Base-by-base conservation (phyloP, 805 yeast species). In the Kuraishia piskuri region DNA sequence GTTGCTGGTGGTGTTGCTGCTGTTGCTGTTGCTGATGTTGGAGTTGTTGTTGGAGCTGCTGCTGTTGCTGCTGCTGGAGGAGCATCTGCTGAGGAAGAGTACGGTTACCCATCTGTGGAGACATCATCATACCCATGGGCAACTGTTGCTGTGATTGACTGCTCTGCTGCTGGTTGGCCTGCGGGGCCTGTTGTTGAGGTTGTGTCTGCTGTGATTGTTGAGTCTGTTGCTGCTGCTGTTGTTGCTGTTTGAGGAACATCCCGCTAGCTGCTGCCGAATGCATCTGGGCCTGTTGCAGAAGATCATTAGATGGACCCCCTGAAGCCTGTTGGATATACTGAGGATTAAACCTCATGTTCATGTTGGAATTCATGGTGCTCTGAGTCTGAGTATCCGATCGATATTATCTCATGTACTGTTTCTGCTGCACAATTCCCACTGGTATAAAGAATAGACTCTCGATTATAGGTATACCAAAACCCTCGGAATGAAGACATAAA, bases 61-160 rank as follows among this genome's bases (percentile, higher is more conserved):
- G 53, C 49, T 58, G 61, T 37, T 52, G 56, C 19, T 55, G 57
- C 14, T 46, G 57, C 36, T 54, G 61, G 40, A 54, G 61, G 25
- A 55, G 62, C 54, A 58, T 64, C 53, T 60, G 67, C 45, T 57
- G 70, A 49, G 65, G 69, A 20, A 65, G 52, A 17, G 61, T 58
- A 50, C 70, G 57, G 53, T 63, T 66, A 53, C 67, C 70, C 10
- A 63, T 50, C 53, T 66, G 71, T 1, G 71, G 71, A 17, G 72
- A 68, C 63, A 68, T 60, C 67, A 67, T 59, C 64, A 64, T 59
- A 17, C 66, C 63, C 24, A 65, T 46, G 1, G 65, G 65, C 23
- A 60, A 44, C 25, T 57, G 59, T 46, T 52, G 54, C 36, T 19
- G 51, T 22, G 24, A 37, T 51, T 23, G 55, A 48, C n/a, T 51